Base-by-base conservation (phyloP, 352 stramenopile genomes). In the Phytophthora chlamydospora region DNA sequence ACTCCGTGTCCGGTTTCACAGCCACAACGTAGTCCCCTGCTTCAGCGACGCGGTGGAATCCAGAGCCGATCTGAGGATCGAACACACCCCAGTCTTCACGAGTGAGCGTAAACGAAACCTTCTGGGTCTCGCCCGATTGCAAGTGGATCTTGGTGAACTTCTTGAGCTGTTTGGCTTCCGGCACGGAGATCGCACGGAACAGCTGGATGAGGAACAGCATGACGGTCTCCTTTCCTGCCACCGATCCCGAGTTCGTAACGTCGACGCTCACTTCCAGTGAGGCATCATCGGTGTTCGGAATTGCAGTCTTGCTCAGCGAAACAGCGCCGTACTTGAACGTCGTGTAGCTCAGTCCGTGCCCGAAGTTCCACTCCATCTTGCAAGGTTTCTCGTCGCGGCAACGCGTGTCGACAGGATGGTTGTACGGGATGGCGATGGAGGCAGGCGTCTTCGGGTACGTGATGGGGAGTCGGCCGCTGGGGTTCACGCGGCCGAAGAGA, bases 191-290 rank as follows among this genome's bases (percentile, higher is more conserved):
- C 24, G 49, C 10, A 19, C 81, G 84, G 41, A 74, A 83, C 21
- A 78, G 76, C 45, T 90, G 83, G 7, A 79, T 86, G 45, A 96
- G 76, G 29, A 97, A 91, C 27, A 96, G 39, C 58, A 96, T 81
- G 34, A 93, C 76, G 0, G 75, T 88, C 51, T 96, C 85, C 33
- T 93, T 89, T n/a, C 86, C 85, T 35, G 63, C 68, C 8, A 64
- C 47, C 3, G 45, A 34, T 10, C 88, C 89, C 6, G 70, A 71
- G 73, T 96, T 97, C 11, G 67, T 85, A 43, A 97, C 87, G 11
- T 62, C 71, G 47, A 94, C 69, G 7, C 45, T 83, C 29, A 84
- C 75, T 4, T 60, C 52, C 10, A 90, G 32, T 13, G 70, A 75
- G 21, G 50, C 53, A n/a, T 60, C 38, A 2, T 61, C 32, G 13